Base-by-base conservation (phyloP, 768 basidiomycete genomes). In the Boletus subcaerulescens region DNA sequence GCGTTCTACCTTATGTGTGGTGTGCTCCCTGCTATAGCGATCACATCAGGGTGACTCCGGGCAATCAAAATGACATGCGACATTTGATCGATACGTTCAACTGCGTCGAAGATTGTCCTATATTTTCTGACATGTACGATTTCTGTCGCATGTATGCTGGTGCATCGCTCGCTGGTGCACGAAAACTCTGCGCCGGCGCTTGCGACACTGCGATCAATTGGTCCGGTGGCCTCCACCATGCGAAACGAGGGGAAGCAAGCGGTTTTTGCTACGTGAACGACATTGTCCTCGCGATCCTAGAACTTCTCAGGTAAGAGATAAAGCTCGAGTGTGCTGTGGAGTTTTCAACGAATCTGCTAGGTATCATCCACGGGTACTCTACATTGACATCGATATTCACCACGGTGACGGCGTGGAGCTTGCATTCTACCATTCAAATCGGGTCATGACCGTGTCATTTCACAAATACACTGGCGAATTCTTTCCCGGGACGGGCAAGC, bases 201-300 rank as follows among this genome's bases (percentile, higher is more conserved):
- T 93, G 94, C 17, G 97, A 99, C 72, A 98, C 96, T 41, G 97
- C 97, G 0, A 93, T 99, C 63, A 98, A 98, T 66, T 99, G 97
- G 97, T 94, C 94, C 20, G 97, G 97, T 1, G 97, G 97, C 0
- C 79, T 99, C 18, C 97, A 99, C 72, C 97, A 99, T 64, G 97
- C 96, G 3, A 98, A 98, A 76, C 89, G 95, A 58, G 91, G 92
- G 0, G 96, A 98, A 74, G 95, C 97, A 9, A 98, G 94, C 65
- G 96, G 96, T 2, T 99, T 99, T 70, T 99, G 96, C 73, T 99
- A 98, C 69, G 83, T 98, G 20, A 99, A 99, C 68, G 95, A 98
- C 66, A 94, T 96, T 39, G 95, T 98, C 1, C 78, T 99, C 1
- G 93, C 87, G 0, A 97, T 99, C 46, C 75, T 98, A 17, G 96